Base-by-base conservation (phyloP, 2,329 filamentous ascomycete genomes). In the Aspergillus hortae region DNA sequence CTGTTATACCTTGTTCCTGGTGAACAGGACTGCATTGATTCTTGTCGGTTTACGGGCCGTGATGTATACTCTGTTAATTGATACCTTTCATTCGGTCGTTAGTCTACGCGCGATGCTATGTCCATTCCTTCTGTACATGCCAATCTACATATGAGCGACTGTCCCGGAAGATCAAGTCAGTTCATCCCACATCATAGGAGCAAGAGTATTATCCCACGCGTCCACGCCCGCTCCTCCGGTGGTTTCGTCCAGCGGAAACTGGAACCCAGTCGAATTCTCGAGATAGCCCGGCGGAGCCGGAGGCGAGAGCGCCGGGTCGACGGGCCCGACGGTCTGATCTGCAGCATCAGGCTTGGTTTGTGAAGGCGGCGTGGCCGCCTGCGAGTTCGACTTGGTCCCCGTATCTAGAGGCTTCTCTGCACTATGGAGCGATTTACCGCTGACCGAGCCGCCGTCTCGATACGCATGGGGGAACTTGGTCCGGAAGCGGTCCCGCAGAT, bases 401-500 rank as follows among this genome's bases (percentile, higher is more conserved):
- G 38, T 36, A 52, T 30, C 51, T 54, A 12, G 52, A 25, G 9
- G 33, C 41, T 5, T 46, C 43, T 61, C 52, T 6, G 32, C 38
- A 9, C 53, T 49, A 15, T 60, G 57, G 19, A 65, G 48, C 5
- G 57, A 57, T 36, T 67, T 69, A 15, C 66, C 67, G 19, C 63
- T 72, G 19, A 72, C 68, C 15, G 70, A 70, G n/a, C 72, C 71
- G 2, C 71, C 72, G 27, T 74, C 66, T 11, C 74, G 74, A 61
- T 84, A 86, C 15, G 77, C 72, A 27, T 83, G 75, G 0, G 83
- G 81, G 57, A 79, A 86, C 30, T 77, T 76, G 6, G 80, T 83
- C 14, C 83, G 75, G 56, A 86, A 83, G 4, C 83, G 78, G 63
- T 86, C 84, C 30, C 84, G 75, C 12, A 87, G 62, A 60, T 86